Evolutionary conservation across 164 flowering plant species (phyloP), one percentile per base, ranked within the genome.

Genomic region (Santalum album): DNA sequence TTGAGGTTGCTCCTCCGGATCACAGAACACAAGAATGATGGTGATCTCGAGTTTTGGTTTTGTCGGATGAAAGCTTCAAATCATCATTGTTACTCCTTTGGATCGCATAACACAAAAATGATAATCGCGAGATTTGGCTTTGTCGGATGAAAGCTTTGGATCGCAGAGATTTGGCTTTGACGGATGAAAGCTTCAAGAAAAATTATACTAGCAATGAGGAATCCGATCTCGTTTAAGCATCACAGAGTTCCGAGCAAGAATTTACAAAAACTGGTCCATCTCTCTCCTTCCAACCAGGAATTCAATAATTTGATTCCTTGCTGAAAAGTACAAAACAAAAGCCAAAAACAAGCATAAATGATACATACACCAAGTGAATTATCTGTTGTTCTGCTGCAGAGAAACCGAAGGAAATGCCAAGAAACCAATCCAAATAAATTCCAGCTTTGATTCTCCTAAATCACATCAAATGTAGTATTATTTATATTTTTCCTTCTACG

Each of bases 301-400:
- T 70, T 81, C 78, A 94, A 75, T 67, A 94, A 62, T 62, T 87
- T 87, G 20, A 90, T 67, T 48, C 99, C 97, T 46, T 90, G 96
- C 99, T 94, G 51, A 0, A 65, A 3, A 3, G n/a, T 4, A 12
- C n/a, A 43, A 48, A 21, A 22, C 27, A 22, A 10, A 10, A 48
- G 2, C 21, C 3, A 48, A 21, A 2, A n/a, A n/a, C n/a, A n/a
- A n/a, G n/a, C n/a, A n/a, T n/a, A 48, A 10, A 15, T n/a, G n/a
- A n/a, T n/a, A n/a, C n/a, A n/a, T n/a, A n/a, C n/a, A n/a, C n/a
- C n/a, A n/a, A n/a, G n/a, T n/a, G n/a, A n/a, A n/a, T 38, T 11
- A 2, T 3, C 42, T 12, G 0, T 0, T 38, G 42, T 36, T 36
- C 12, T 2, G 16, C 15, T 36, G 40, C 40, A 7, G 12, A 36